These are phyloP conservation scores for Yarrowia sp. DNA, from an alignment of 805 yeast genomes.

Conservation along the genomic window DNA sequence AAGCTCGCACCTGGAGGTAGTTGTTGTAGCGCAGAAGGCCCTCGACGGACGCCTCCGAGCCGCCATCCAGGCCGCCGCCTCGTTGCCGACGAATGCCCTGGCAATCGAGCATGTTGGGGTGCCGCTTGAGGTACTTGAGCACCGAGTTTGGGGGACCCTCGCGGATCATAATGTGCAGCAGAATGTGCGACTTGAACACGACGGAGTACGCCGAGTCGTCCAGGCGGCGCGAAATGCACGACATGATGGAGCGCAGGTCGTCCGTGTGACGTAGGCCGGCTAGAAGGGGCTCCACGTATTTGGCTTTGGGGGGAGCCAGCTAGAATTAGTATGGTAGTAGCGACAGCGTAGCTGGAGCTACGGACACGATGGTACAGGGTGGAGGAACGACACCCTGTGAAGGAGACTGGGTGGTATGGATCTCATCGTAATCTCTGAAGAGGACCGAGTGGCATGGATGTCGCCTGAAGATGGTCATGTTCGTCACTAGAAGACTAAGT, in stretches of 20 bases:
- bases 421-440: too few relatives aligned
- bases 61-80: slow-evolving; percentile 42
- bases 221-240: slow-evolving; percentile 64
- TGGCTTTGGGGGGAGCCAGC: slow-evolving; percentile 97
- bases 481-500: too few relatives aligned
- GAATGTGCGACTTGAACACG: slow-evolving; percentile 83
- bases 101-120: slow-evolving; percentile 60
- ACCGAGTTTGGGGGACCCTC: slow-evolving; percentile 88
- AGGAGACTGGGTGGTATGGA: too few relatives aligned
- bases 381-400: too few relatives aligned
- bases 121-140: slow-evolving; percentile 61
- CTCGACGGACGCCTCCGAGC: slow-evolving; percentile 49
- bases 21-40: slow-evolving; percentile 68
- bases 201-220: slow-evolving; percentile 90
- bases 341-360: too few relatives aligned
- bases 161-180: slow-evolving; percentile 86
- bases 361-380: too few relatives aligned
- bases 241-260: slow-evolving; percentile 73
- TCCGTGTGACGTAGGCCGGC: slow-evolving; percentile 63
- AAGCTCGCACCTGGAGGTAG: slow-evolving; percentile 72
- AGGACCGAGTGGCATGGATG: too few relatives aligned
- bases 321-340: slow-evolving; percentile 45
- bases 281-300: slow-evolving; percentile 92
- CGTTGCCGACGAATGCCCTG: slow-evolving; percentile 40
- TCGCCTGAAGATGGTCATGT: too few relatives aligned